phyloP scores from a whole-genome alignment of 768 basidiomycete genomes.

The Paxillus ammoniavirescens region DNA sequence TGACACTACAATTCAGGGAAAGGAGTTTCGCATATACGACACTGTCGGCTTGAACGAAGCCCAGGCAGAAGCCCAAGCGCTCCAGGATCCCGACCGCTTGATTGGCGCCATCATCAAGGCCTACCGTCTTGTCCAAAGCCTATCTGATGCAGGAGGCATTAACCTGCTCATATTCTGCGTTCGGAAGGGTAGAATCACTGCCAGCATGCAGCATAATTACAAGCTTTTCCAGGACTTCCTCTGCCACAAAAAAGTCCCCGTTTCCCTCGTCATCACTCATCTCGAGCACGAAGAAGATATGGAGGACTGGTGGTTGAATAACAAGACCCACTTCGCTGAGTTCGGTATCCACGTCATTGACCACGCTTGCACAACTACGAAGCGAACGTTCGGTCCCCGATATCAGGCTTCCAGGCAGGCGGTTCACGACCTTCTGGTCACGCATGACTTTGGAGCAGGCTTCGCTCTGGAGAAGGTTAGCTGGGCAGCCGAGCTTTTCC shows the following conservation, averaged over 20 bases:
- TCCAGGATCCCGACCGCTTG: constrained; percentile 24
- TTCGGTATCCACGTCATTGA: constrained; percentile 23
- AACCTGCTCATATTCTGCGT: constrained; percentile 41
- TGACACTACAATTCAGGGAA: constrained; percentile 14
- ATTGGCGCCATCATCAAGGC: constrained; percentile 31
- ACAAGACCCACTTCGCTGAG: constrained; percentile 18
- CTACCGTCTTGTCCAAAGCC: constrained; percentile 31
- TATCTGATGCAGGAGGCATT: constrained; percentile 35
- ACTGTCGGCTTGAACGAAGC: constrained; percentile 34
- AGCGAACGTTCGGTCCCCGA: constrained; percentile 23
- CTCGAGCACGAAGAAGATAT: constrained; percentile 35
- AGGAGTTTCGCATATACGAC: constrained; percentile 31
- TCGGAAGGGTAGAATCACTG: constrained; percentile 31
- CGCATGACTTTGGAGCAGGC: constrained; percentile 14
- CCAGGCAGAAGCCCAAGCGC: constrained; percentile 22
- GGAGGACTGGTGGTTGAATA: constrained; percentile 35
- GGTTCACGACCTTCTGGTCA: constrained; percentile 21
- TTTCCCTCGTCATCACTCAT: constrained; percentile 33
- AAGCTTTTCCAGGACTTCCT: constrained; percentile 32
- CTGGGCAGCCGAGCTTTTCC: constrained; percentile 24
- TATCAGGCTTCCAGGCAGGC: constrained; percentile 21
- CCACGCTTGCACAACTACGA: constrained; percentile 37
- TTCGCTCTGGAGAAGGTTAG: constrained; percentile 23
- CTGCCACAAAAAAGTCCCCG: constrained; percentile 31
- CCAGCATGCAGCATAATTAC: constrained; percentile 29